Conservation (phyloP, 2,329 filamentous ascomycete genomes). For the Cytospora chrysosperma region DNA sequence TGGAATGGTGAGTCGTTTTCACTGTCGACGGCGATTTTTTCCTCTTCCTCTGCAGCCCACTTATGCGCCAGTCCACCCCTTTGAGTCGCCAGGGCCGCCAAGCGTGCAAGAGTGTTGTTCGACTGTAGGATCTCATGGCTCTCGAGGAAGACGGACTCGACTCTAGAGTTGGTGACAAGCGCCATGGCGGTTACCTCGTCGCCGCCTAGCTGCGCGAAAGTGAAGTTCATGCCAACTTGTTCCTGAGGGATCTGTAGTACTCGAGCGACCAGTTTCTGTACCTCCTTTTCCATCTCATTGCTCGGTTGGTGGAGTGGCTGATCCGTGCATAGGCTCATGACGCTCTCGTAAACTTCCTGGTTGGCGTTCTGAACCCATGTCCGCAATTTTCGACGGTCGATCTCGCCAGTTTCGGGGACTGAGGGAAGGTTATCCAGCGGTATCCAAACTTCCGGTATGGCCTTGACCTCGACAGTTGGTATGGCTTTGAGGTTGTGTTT, state of each 20-base stretch:
- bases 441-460: conserved; percentile 48
- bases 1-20: conserved; percentile 7
- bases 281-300: conserved; percentile 39
- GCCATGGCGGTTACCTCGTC: conserved; percentile 41
- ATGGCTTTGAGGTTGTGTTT: conserved; percentile 36
- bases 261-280: conserved; percentile 40
- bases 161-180: conserved; percentile 39
- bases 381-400: conserved; percentile 46
- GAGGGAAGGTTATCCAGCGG: conserved; percentile 45
- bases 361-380: conserved; percentile 56
- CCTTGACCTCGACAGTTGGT: conserved; percentile 37
- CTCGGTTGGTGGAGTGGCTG: conserved; percentile 36
- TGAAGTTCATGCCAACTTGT: conserved; percentile 44
- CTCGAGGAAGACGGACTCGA: conserved; percentile 39
- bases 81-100: conserved; percentile 38
- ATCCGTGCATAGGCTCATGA: conserved; percentile 43
- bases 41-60: conserved; percentile 35
- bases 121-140: conserved; percentile 39
- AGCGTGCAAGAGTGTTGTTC: conserved; percentile 38
- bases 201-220: conserved; percentile 41
- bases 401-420: conserved; percentile 38
- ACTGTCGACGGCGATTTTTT: conserved; percentile 26
- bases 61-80: conserved; percentile 32
- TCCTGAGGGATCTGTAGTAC: conserved; percentile 38
- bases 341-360: conserved; percentile 44